Base-by-base conservation (phyloP, 192 early-diverging fungal genomes). In the Coemansia sp. region DNA sequence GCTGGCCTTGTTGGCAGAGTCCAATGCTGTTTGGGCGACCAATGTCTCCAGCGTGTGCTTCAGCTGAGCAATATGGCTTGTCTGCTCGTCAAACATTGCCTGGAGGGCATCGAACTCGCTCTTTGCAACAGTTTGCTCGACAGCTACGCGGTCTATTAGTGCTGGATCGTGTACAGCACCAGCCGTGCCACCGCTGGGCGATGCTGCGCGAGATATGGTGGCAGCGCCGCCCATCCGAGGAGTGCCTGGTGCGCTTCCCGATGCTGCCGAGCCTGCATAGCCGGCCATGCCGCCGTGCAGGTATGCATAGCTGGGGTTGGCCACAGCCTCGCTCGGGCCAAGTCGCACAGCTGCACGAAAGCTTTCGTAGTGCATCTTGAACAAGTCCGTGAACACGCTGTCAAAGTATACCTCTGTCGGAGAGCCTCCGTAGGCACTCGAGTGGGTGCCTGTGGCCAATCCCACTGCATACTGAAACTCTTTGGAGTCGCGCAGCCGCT, bases 401-500 rank as follows among this genome's bases (percentile, higher is more conserved):
- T 95, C 93, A 78, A 98, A 90, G 59, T 81, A 90, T 5, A 95
- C 80, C 21, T 83, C 83, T 10, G 88, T 87, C 17, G 90, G 68
- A 34, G 74, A 77, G 33, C 84, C 81, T 5, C 81, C 79, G 24
- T 84, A 86, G 24, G 87, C 84, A 40, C 87, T 84, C 2, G 82
- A 72, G n/a, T 86, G 76, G 29, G 89, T 73, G 7, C 83, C 76
- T 18, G 93, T 73, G 14, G 86, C 86, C 4, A 86, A 84, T 0
- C 84, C 80, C 3, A 66, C 65, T 4, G 87, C 87, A 19, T 87
- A 87, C 36, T 90, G 91, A 67, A 97, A 88, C 37, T 87, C 85
- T 44, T 86, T 84, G 15, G 90, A 84, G 50, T 97, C 94, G 32
- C 91, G 85, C 41, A 99, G 76, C 8, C 95, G 86, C 54, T 90